Percentiles rank a stretch among this genome's conserved stretches.
Conservation (phyloP, 768 basidiomycete species). For the Tulasnella sp. region DNA sequence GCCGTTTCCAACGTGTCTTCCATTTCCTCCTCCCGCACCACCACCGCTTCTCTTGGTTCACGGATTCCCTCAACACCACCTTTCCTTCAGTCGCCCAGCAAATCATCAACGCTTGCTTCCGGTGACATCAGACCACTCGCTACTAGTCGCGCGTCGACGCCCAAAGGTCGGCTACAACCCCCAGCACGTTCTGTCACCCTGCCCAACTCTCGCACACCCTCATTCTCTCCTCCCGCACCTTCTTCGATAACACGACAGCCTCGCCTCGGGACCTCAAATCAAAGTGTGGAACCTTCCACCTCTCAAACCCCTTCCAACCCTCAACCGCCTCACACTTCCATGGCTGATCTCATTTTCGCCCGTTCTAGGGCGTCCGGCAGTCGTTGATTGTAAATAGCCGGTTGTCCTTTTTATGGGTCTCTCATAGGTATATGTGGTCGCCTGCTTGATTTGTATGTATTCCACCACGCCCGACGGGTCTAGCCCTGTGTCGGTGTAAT, state of each 20-base stretch:
- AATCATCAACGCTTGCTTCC: background rate
- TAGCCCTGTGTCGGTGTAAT: background rate
- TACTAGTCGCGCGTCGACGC: background rate
- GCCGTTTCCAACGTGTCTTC: slow-evolving; percentile 25
- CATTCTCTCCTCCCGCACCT: background rate
- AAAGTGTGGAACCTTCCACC: background rate
- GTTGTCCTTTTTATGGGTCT: background rate
- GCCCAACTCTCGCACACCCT: slow-evolving; percentile 17
- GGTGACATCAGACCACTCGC: background rate
- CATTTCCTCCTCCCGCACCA: background rate
- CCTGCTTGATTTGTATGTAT: background rate
- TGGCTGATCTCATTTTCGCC: slow-evolving; percentile 8
- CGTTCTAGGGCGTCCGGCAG: background rate
- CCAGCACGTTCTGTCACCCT: slow-evolving; percentile 5
- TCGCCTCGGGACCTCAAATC: slow-evolving; percentile 9
- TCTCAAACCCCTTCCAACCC: background rate
- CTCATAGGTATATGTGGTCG: background rate
- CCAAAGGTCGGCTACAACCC: background rate
- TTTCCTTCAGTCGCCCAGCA: background rate
- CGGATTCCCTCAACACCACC: background rate
- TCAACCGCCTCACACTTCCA: background rate
- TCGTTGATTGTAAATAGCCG: background rate
- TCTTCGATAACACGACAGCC: background rate
- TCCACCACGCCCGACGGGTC: background rate
- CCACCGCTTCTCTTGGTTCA: background rate